These are phyloP conservation scores for Kurtzmaniella natalensis DNA, from an alignment of 1,139 yeast species.

Conservation along the genomic window DNA sequence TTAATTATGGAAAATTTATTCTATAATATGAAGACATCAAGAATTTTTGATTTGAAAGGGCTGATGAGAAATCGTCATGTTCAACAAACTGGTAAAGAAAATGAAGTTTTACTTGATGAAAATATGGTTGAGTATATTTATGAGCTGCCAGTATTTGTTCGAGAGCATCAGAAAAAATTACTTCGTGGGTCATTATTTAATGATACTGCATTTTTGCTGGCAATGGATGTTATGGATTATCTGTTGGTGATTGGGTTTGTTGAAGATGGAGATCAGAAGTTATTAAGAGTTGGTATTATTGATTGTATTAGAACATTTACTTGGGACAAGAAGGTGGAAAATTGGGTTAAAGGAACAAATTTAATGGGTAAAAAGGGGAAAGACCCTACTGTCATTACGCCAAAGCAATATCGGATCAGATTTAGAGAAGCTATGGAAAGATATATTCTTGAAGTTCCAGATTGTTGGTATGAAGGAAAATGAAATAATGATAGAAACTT, in stretches of 20 bases:
- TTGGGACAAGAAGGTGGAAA: conserved; percentile 97
- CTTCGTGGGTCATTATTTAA: conserved; percentile 88
- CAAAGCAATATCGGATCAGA: conserved; percentile 87
- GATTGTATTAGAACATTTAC: conserved; percentile 95
- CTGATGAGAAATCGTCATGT: conserved; percentile 98
- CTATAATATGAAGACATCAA: conserved; percentile 73
- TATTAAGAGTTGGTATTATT: conserved; percentile 87
- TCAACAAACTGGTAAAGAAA: conserved; percentile 91
- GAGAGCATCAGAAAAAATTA: conserved; percentile 85
- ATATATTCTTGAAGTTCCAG: conserved; percentile 92
- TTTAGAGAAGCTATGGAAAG: conserved; percentile 98
- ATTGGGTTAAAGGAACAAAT: conserved; percentile 95
- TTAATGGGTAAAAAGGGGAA: conserved; percentile 78
- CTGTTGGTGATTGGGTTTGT: conserved; percentile 85
- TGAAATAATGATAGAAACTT: not conserved
- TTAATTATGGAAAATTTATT: conserved; percentile 94
- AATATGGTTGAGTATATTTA: conserved; percentile 98
- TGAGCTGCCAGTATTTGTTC: conserved; percentile 91
- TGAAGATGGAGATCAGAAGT: conserved; percentile 49
- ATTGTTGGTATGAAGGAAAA: conserved; percentile 60
- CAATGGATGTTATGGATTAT: conserved; percentile 99
- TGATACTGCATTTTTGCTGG: conserved; percentile 88
- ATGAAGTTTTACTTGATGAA: conserved; percentile 92
- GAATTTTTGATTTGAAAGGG: conserved; percentile 95
- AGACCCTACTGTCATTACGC: conserved; percentile 96